Base-by-base conservation (phyloP, 78 protist species). In the Dictyostelium brefeldianum region DNA sequence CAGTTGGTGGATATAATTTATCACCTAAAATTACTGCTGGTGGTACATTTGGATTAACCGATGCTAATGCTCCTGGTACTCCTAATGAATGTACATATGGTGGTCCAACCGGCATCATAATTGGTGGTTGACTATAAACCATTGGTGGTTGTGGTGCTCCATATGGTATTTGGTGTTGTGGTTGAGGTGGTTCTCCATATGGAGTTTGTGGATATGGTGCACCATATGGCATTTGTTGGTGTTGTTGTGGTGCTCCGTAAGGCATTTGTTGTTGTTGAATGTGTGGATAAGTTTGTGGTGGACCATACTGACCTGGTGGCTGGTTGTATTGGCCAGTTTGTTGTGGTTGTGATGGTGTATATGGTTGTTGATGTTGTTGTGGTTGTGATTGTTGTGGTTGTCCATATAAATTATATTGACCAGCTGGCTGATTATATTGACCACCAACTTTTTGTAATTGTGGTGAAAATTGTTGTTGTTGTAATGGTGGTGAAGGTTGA, bases 191-290 rank as follows among this genome's bases (percentile, higher is more conserved):
- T 14, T 5, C 0, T 51, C 54, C 36, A 43, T 36, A 11, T 50
- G 78, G 46, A 0, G 7, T 48, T 59, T 12, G 75, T 31, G 0
- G 75, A 0, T 27, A 18, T 67, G 7, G 75, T 18, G 29, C 29
- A 3, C 29, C 41, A 6, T 17, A 17, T 2, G 69, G 69, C 27
- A 22, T 22, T 67, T 36, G 53, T 67, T 27, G 74, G 2, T 67
- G 54, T 71, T 6, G 79, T 69, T 12, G 77, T 69, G 2, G 77
- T 36, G n/a, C n/a, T n/a, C n/a, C n/a, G n/a, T n/a, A n/a, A n/a
- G 6, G 77, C 27, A 15, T 22, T 57, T 12, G 69, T 59, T 20
- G 69, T 14, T 18, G 69, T 62, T 62, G 70, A 25, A 62, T 2
- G 10, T n/a, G n/a, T 62, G 70, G 70, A 17, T 62, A 62, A 11